Base-by-base conservation (phyloP, 495 filamentous ascomycete genomes). In the Xylaria cubensis region DNA sequence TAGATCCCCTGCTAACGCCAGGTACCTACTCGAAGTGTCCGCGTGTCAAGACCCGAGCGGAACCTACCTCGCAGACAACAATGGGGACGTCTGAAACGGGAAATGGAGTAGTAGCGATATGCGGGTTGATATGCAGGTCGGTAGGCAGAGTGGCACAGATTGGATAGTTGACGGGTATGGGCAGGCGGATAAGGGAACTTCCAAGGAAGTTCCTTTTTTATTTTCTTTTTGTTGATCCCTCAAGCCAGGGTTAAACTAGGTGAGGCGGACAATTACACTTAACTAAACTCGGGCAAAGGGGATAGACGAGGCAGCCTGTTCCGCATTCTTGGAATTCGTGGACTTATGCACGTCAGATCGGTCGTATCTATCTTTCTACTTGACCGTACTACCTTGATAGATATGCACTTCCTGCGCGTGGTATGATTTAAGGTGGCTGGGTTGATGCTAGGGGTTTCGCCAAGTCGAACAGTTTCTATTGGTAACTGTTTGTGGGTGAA, bases 51-150 rank as follows among this genome's bases (percentile, higher is more conserved):
- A 39, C 58, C 58, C 58, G 32, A 61, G 58, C 58, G 58, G 58
- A 61, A 41, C 58, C 17, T 61, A 39, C 58, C 34, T 61, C 58
- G n/a, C 21, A 61, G 34, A 61, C 39, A 61, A 61, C 19, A 61
- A 61, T 61, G 58, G 58, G 58, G n/a, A 10, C 19, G 58, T 61
- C 58, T 61, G 58, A 61, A 61, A 61, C 58, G 39, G 58, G 58
- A 61, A 61, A 61, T 61, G 58, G 58, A 21, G 58, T 21, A 61
- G 58, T 64, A 64, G 21, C 39, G 61, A 64, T 64, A 64, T 64
- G 61, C 61, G 21, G 61, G 61, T 64, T 44, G 61, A 64, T 64
- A 64, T 64, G 61, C 61, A 64, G 61, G 61, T 64, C 61, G 61
- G 61, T 44, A 64, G 61, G 61, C 39, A 41, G 58, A 64, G 15